Conservation (phyloP, 2,329 filamentous ascomycete species). For the Penicillium expansum region DNA sequence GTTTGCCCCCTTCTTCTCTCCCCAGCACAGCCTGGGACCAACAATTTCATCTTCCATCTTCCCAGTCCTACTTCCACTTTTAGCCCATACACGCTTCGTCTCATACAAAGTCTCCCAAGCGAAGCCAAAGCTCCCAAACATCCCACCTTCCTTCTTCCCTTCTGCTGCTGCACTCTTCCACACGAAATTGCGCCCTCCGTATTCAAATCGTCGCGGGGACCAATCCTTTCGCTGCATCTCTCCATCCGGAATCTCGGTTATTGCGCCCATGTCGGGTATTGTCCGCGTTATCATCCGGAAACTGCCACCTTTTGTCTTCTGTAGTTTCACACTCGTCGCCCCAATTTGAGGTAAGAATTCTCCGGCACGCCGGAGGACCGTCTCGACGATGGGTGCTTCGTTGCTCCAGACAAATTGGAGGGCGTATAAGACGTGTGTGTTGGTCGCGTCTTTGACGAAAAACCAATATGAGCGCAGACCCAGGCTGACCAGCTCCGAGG, state of each 20-base stretch:
- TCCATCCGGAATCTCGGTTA: conserved; percentile 15
- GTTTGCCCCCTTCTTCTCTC: conserved; percentile 14
- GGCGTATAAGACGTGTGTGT: conserved; percentile 17
- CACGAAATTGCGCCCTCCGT: conserved; percentile 18
- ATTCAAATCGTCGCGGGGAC: conserved; percentile 18
- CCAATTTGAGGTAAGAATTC: conserved; percentile 19
- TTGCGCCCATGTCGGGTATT: conserved; percentile 10
- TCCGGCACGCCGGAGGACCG: conserved; percentile 16
- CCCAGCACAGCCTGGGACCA: conserved; percentile 15
- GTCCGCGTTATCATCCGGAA: conserved; percentile 15
- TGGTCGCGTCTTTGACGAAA: conserved; percentile 19
- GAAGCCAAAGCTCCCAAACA: conserved; percentile 12
- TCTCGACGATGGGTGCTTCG: conserved; percentile 14
- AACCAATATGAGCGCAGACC: conserved; percentile 18
- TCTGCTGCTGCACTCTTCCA: conserved; percentile 14
- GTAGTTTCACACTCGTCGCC: conserved; percentile 12
- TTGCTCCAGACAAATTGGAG: conserved; percentile 18
- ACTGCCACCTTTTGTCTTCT: conserved; percentile 13
- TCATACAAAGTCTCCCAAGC: conserved; percentile 19
- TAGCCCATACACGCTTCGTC: conserved; percentile 19
- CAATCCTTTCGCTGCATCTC: conserved; percentile 13
- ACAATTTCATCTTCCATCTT: conserved; percentile 20
- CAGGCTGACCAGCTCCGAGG: conserved; percentile 14
- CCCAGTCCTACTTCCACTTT: conserved; percentile 12
- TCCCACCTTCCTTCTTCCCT: conserved; percentile 8